Evolutionary conservation across 495 filamentous ascomycete species (phyloP).

Genomic region (Penicillium longicatenatum): DNA sequence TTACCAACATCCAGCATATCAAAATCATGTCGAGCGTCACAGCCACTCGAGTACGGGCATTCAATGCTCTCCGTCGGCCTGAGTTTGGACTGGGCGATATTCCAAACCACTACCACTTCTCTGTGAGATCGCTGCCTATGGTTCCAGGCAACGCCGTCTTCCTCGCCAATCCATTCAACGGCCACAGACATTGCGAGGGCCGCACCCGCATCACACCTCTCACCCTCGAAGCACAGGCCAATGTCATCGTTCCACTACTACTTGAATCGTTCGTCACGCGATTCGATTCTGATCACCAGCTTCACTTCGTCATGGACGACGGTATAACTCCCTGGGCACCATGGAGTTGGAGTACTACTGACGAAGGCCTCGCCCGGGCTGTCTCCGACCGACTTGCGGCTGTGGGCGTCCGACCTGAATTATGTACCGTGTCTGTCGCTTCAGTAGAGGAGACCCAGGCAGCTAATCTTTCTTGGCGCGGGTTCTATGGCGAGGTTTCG

Average conservation of each 20-base stretch:
- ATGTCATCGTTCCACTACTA: slow-evolving; percentile 9
- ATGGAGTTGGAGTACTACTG: slow-evolving; percentile 2
- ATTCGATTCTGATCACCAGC: neutral
- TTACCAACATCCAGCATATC: neutral
- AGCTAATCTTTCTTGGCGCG: neutral
- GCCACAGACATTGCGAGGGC: slow-evolving; percentile 6
- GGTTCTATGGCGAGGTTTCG: neutral
- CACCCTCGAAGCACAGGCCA: neutral
- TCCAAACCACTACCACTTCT: slow-evolving; percentile 14
- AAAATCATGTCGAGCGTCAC: neutral
- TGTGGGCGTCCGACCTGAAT: slow-evolving; percentile 5
- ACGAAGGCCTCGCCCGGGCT: slow-evolving; percentile 3
- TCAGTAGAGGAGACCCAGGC: neutral
- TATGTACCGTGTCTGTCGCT: slow-evolving; percentile 5
- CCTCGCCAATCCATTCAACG: slow-evolving; percentile 8
- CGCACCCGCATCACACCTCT: slow-evolving; percentile 1
- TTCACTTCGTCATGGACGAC: neutral
- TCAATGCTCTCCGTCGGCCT: slow-evolving; percentile 4
- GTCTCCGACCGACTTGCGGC: neutral
- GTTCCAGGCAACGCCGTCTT: slow-evolving; percentile 5
- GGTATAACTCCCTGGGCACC: slow-evolving; percentile 4
- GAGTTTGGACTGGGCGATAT: neutral
- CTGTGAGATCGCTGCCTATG: neutral
- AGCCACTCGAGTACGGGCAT: neutral
- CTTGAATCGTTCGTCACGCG: slow-evolving; percentile 11